Evolutionary conservation across 1,284 basidiomycete genomes (phyloP), one percentile per base, ranked within the genome.

Genomic region (Moesziomyces aphidis): DNA sequence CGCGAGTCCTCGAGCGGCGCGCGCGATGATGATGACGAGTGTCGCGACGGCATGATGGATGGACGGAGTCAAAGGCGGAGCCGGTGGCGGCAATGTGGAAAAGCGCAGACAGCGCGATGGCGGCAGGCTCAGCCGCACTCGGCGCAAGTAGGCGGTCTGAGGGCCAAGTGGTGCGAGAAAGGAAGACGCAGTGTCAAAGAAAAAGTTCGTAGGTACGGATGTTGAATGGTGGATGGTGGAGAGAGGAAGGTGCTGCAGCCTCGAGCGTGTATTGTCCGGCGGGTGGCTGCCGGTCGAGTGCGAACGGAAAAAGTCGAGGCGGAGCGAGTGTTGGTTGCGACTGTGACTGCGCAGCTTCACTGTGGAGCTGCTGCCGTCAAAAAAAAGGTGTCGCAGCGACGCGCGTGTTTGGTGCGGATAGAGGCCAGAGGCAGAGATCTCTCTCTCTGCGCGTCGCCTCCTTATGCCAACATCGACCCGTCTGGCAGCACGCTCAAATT

Each of bases 1-100:
- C 71, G 60, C 47, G 71, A 73, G 11, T 61, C 61, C 46, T 73
- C 61, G 26, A 73, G 65, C 43, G 71, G 71, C 21, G 57, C 65
- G 31, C 71, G 57, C 24, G 65, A 62, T 10, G 65, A 62, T 5
- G 71, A 68, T 1, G 70, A 58, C 13, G 69, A 64, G 42, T 60
- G 31, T 53, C 60, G 48, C 19, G 70, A 68, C 43, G 70, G 64
- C 70, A 73, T 73, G 7, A 8, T 55, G 55, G 17, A 42, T n/a
- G 39, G 17, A 46, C 8, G 23, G 44, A 26, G 15, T 13, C 31
- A 34, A 34, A 34, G 31, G 31, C 31, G 31, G 31, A 34, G 31
- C 13, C 10, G 31, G 10, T 4, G 10, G 31, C 17, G 45, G 7
- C 9, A 11, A 19, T 36, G 39, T 55, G 13, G n/a, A n/a, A n/a